Conservation (phyloP, 495 filamentous ascomycete genomes). For the Xylaria cubensis region DNA sequence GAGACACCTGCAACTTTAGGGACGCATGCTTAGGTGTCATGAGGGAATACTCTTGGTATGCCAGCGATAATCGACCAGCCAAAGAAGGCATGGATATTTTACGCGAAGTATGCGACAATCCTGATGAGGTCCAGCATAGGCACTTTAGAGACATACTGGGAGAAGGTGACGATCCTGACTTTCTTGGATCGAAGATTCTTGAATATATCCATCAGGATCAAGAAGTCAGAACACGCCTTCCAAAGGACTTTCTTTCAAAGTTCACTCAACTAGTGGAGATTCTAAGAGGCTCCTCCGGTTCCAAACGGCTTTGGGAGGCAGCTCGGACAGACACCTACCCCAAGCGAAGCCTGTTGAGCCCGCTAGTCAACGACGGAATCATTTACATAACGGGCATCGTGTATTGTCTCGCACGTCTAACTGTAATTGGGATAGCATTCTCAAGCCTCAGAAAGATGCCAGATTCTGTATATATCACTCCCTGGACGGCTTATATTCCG, state of each 20-base stretch:
- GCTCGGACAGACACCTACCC: constrained; percentile 19
- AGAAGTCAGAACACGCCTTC: background rate
- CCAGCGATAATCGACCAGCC: background rate
- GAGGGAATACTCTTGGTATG: constrained; percentile 18
- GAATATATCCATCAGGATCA: background rate
- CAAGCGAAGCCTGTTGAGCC: background rate
- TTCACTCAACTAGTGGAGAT: background rate
- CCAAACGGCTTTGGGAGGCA: constrained; percentile 2
- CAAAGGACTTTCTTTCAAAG: background rate
- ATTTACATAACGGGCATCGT: constrained; percentile 7
- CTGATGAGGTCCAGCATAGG: background rate
- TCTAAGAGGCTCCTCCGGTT: background rate
- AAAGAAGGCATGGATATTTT: background rate
- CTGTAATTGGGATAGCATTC: constrained; percentile 16
- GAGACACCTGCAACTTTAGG: background rate
- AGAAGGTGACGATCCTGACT: background rate
- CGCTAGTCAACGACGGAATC: background rate
- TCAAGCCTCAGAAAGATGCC: constrained; percentile 19
- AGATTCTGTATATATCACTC: constrained; percentile 12
- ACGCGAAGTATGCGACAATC: background rate
- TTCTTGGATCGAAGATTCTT: constrained; percentile 4
- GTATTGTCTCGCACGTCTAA: constrained; percentile 18
- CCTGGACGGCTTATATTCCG: constrained; percentile 12
- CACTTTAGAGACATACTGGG: constrained; percentile 13
- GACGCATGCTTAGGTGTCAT: constrained; percentile 14